Evolutionary conservation across 2,329 filamentous ascomycete genomes (phyloP), one percentile per base, ranked within the genome.

Genomic region (Venturia nashicola): DNA sequence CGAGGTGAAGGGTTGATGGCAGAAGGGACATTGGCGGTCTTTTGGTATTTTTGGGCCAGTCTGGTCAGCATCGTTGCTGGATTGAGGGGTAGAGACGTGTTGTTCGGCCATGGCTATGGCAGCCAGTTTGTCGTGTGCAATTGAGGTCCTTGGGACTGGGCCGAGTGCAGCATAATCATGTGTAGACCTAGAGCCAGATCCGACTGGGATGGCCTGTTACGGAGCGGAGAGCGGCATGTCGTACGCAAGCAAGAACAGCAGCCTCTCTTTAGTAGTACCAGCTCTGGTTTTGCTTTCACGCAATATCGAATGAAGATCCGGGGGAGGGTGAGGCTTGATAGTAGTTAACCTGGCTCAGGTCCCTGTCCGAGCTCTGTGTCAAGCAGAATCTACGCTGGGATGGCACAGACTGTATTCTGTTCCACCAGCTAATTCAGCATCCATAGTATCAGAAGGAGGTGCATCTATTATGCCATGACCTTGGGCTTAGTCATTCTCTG

Each of bases 21-120:
- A 97, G 77, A 90, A 97, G 43, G 87, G 89, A 74, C 93, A 97
- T 67, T 81, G 86, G 72, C 90, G 91, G 78, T 97, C 92, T 76
- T 97, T 97, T 65, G 82, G 76, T 18, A 88, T 82, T 62, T 77
- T 74, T 0, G 59, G 43, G 1, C 36, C 48, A 46, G 6, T 51
- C 3, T 57, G 51, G 32, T 57, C 51, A 44, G 61, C 46, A 32
- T 64, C 62, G 39, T 71, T 70, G 44, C 74, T 71, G 32, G 73
- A 75, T 42, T 70, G 73, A 64, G 74, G 74, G 66, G 78, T 76
- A 23, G 46, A 60, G 36, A 42, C 59, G 14, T 60, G 36, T 43
- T 42, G 39, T 42, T 60, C 59, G 36, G 59, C 42, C 59, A 60
- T 60, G 59, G 42, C 42, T 23, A 32, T 27, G 3, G 1, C 6